Percentiles rank a stretch among this genome's conserved stretches.
Conservation (phyloP, 2,329 filamentous ascomycete species). For the Hymenoscyphus salicellus region DNA sequence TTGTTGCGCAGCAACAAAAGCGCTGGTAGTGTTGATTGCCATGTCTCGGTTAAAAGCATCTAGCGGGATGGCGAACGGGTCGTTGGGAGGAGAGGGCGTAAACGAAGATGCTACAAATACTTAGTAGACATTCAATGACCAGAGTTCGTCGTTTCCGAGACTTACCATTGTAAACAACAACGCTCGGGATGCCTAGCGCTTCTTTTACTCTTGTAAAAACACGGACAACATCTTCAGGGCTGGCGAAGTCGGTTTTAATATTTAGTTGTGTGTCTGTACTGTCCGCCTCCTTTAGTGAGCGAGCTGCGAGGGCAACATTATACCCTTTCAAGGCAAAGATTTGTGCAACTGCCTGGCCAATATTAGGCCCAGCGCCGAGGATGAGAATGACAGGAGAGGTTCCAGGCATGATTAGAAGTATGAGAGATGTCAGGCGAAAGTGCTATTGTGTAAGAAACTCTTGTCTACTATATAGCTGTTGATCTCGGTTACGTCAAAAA, state of each 20-base stretch:
- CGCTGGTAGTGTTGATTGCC: constrained; percentile 40
- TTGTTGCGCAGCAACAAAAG: constrained; percentile 42
- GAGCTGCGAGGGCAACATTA: constrained; percentile 40
- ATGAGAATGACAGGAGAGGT: constrained; percentile 37
- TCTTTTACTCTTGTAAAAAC: constrained; percentile 41
- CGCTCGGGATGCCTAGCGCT: constrained; percentile 38
- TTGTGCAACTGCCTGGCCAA: constrained; percentile 38
- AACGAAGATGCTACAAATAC: constrained; percentile 8
- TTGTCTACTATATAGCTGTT: constrained; percentile 6
- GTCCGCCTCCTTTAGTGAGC: constrained; percentile 32
- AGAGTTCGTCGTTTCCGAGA: not conserved
- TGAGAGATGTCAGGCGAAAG: not conserved
- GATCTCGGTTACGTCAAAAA: not conserved
- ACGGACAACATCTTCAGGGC: constrained; percentile 36
- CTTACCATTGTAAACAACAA: constrained; percentile 44
- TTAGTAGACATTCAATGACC: not conserved
- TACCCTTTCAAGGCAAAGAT: constrained; percentile 43
- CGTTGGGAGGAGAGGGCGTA: constrained; percentile 25
- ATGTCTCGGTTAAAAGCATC: constrained; percentile 31
- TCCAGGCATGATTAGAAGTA: constrained; percentile 14
- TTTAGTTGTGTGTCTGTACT: constrained; percentile 36
- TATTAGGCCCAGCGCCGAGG: constrained; percentile 42
- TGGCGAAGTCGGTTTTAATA: constrained; percentile 39
- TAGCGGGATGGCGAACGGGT: constrained; percentile 37
- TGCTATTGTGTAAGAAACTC: not conserved